Base-by-base conservation (phyloP, 768 basidiomycete species). In the Tulasnella sp. region DNA sequence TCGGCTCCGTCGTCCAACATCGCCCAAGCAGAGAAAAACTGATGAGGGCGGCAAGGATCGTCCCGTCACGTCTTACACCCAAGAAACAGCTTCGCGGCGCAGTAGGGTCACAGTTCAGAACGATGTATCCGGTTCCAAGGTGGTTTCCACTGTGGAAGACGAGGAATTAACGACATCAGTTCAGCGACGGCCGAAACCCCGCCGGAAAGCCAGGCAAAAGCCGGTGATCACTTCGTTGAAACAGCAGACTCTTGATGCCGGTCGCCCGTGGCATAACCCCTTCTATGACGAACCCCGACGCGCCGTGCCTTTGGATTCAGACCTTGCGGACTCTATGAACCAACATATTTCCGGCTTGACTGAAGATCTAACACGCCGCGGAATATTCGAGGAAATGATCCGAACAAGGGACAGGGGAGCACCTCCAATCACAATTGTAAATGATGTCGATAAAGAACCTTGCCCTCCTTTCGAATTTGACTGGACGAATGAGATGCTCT, bases 401-500 rank as follows among this genome's bases (percentile, higher is more conserved):
- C 91, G 80, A 93, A 93, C 0, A 88, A 88, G 31, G 7, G 92
- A 93, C 82, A 95, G 96, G 81, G 84, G 89, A 72, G 92, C 93
- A 1, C 94, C 94, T 0, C 86, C 86, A 7, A 93, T 97, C 83
- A 86, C 86, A 22, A 89, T 97, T 37, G 84, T 90, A 76, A 96
- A 96, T 83, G 85, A 89, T 0, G 87, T 95, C 34, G 94, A 94
- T 81, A 92, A 85, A 50, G 48, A 93, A 81, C 88, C 90, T 14
- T 90, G 92, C 31, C 96, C 96, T 0, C 90, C 90, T 37, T 95
- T 93, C 90, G 96, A 97, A 83, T 98, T 96, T 83, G 88, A 92
- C 81, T 97, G 97, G 84, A 92, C 93, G 16, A 96, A 97, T 85
- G 86, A 90, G 77, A 91, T 96, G 88, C 93, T 93, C 89, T 91